Evolutionary conservation across 2,329 filamentous ascomycete species (phyloP).

Genomic region (Pseudogymnoascus sp.): DNA sequence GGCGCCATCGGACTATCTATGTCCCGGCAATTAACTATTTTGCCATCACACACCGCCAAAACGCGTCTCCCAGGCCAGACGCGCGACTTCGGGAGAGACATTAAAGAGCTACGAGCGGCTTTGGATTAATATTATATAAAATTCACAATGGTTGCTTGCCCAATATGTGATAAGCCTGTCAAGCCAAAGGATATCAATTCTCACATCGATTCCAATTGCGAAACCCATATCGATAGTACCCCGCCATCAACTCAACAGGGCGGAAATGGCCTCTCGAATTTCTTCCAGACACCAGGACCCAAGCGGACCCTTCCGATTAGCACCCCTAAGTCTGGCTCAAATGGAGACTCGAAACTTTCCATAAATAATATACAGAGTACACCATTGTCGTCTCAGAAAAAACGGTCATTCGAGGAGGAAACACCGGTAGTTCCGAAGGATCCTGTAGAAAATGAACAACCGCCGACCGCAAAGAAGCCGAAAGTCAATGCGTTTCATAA

Average conservation of each 20-base stretch:
- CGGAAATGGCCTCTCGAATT: constrained; percentile 39
- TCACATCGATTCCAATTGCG: constrained; percentile 81
- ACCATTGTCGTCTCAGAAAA: constrained; percentile 19
- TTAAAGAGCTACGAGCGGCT: background rate
- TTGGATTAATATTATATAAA: background rate
- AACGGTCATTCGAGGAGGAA: constrained; percentile 26
- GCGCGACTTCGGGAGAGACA: background rate
- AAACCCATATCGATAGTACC: constrained; percentile 51
- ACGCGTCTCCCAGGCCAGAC: background rate
- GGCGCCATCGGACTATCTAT: background rate
- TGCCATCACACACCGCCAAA: background rate
- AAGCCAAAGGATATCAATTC: constrained; percentile 71
- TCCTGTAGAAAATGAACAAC: constrained; percentile 9
- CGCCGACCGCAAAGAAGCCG: constrained; percentile 47
- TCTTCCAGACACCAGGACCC: constrained; percentile 53
- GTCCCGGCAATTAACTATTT: background rate
- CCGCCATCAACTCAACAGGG: constrained; percentile 30
- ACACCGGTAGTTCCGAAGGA: background rate
- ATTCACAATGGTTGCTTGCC: constrained; percentile 55
- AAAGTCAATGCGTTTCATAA: constrained; percentile 57
- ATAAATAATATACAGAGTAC: constrained; percentile 20
- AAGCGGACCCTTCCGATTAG: constrained; percentile 38
- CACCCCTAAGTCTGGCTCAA: constrained; percentile 25
- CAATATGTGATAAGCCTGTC: constrained; percentile 70
- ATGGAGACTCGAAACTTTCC: constrained; percentile 29